A percentile compares a stretch with the other conserved stretches of the same genome.
Evolutionary conservation across 768 basidiomycete genomes (phyloP).

Genomic region (Lentinula sp.): DNA sequence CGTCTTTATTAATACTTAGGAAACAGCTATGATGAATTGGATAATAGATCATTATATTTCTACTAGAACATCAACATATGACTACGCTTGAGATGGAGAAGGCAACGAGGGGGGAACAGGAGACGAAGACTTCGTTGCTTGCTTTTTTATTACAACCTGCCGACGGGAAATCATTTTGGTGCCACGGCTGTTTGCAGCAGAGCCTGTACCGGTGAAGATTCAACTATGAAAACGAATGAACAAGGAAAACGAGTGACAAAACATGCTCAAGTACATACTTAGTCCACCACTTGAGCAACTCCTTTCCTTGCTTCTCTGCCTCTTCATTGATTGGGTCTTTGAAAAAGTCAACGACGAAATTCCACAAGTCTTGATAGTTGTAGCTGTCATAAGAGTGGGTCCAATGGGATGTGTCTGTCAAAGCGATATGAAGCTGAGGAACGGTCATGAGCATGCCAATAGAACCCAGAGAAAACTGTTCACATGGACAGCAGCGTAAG

Average conservation of each 20-base stretch:
- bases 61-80: too few relatives aligned
- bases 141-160: too few relatives aligned
- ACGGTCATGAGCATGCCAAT: neutral
- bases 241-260: too few relatives aligned
- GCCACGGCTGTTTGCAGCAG: neutral
- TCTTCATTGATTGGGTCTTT: neutral
- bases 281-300: neutral
- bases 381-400: neutral
- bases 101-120: too few relatives aligned
- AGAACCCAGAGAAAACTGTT: neutral
- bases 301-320: neutral
- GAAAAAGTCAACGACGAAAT: neutral
- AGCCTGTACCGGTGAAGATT: neutral
- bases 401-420: neutral
- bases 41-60: too few relatives aligned
- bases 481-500: neutral
- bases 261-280: too few relatives aligned
- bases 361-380: neutral
- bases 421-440: neutral
- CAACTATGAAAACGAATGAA: too few relatives aligned
- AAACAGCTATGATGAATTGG: too few relatives aligned
- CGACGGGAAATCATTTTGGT: neutral
- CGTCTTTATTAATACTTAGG: too few relatives aligned
- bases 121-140: too few relatives aligned
- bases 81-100: too few relatives aligned